Evolutionary conservation across 768 basidiomycete genomes (phyloP), one percentile per base, ranked within the genome.

Genomic region (Wakefieldia striispora): DNA sequence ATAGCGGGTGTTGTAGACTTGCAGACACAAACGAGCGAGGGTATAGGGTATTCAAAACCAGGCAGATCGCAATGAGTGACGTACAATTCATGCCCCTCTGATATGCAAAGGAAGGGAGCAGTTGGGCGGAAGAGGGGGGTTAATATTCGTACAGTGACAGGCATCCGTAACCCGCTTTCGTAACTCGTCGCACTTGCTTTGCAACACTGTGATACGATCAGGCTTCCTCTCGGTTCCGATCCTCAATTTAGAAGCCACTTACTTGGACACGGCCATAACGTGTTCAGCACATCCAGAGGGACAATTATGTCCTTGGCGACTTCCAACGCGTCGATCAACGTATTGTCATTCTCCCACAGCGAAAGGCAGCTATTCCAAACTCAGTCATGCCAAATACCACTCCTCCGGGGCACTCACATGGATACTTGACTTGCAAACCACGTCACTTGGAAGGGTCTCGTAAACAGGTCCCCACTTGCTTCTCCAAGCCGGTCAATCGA

Each of bases 371-470:
- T 87, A 51, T 27, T 16, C 33, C 27, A 38, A 29, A 19, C 13
- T 54, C 27, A 56, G 50, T 13, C 29, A 13, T 14, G 26, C 29
- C 24, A 21, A 42, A 36, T 9, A 20, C 3, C 3, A 43, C 26
- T 23, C 16, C 6, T 21, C 16, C 6, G 26, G 40, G 23, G 21
- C 8, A 67, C 81, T 35, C 58, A 85, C 84, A 81, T 79, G 0
- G 78, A 74, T 6, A 86, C 71, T 56, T 86, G 86, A 51, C 79
- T 83, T 27, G 79, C 71, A 55, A 86, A 86, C 88, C 88, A 90
- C 39, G 76, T 75, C 46, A 82, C 78, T 56, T 84, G 80, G 65
- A 80, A 88, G 1, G 88, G 88, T 0, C 86, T 74, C 17, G 82
- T 79, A 26, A 90, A 70, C 57, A 81, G 69, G 51, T 84, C 73